Evolutionary conservation across 2,329 filamentous ascomycete genomes (phyloP), one percentile per base, ranked within the genome.

Genomic region (Fusarium liriodendri): DNA sequence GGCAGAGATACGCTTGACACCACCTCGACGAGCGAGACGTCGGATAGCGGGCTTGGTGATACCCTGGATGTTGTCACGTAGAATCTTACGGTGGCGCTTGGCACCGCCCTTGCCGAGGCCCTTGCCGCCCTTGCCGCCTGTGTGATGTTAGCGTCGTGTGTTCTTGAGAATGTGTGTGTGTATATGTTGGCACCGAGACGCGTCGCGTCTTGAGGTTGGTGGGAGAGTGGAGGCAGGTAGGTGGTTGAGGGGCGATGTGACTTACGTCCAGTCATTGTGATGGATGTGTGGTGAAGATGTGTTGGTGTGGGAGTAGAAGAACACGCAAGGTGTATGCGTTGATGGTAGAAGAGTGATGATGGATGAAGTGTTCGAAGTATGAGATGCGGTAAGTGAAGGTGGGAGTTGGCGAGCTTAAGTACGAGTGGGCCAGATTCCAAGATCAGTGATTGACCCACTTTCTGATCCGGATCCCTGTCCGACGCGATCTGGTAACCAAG

Each of bases 1-100:
- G 85, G 95, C 95, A 82, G 95, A 98, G 83, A 98, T 98, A 97
- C 95, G 95, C 94, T 98, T 98, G 91, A 98, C 95, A 96, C 95
- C 95, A 87, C 95, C 95, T 97, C 95, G 95, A 87, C 95, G 95
- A 78, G 95, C 95, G 85, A 98, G 95, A 97, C 95, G 95, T 83
- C 95, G 94, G 88, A 98, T 98, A 80, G 95, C 95, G 81, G 95
- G 95, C 94, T 98, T 98, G 84, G 95, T 98, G 84, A 98, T 98
- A 88, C 95, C 95, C 90, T 98, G 95, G 84, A 98, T 98, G 94
- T 98, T 98, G 93, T 98, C 95, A 88, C 95, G 95, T 86, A 98
- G 91, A 90, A 98, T 98, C 94, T 98, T 98, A 83, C 96, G 93
- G 89, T 98, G 95, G 87, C 95, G 95, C 94, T 98, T 98, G 87